These are phyloP conservation scores for Capronia epimyces DNA, from an alignment of 2,329 filamentous ascomycete species.

Conservation along the genomic window DNA sequence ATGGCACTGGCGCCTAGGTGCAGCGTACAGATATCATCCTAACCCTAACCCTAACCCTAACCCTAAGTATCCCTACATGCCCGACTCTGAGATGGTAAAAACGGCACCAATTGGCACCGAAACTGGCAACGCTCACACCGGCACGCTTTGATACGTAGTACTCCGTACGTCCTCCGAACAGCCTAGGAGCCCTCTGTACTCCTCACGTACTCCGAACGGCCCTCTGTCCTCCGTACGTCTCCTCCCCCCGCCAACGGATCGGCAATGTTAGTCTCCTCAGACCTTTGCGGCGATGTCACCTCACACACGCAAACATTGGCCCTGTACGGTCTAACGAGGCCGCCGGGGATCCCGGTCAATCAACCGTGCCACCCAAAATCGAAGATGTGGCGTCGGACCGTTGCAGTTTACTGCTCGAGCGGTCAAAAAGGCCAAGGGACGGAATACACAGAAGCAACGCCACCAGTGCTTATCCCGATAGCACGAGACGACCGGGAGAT, in stretches of 20 bases:
- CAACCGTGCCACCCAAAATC: not conserved
- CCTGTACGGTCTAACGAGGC: not conserved
- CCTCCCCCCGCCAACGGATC: not conserved
- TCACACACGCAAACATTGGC: not conserved
- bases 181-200: too few relatives aligned
- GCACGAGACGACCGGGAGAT: not conserved
- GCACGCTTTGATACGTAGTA: too few relatives aligned
- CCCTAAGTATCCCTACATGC: too few relatives aligned
- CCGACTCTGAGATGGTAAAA: too few relatives aligned
- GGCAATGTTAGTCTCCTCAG: not conserved
- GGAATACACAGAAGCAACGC: conserved; percentile 10
- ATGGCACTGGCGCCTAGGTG: too few relatives aligned
- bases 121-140: too few relatives aligned
- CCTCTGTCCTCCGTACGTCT: too few relatives aligned
- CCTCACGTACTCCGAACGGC: too few relatives aligned
- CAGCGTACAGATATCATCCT: too few relatives aligned
- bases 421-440: not conserved
- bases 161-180: too few relatives aligned
- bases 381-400: not conserved
- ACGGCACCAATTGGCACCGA: too few relatives aligned
- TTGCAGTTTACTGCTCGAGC: not conserved
- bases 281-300: not conserved
- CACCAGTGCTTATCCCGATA: conserved; percentile 6
- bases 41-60: too few relatives aligned
- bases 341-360: not conserved